phyloP scores from a whole-genome alignment of 495 filamentous ascomycete species.

The Elaphomyces granulatus region DNA sequence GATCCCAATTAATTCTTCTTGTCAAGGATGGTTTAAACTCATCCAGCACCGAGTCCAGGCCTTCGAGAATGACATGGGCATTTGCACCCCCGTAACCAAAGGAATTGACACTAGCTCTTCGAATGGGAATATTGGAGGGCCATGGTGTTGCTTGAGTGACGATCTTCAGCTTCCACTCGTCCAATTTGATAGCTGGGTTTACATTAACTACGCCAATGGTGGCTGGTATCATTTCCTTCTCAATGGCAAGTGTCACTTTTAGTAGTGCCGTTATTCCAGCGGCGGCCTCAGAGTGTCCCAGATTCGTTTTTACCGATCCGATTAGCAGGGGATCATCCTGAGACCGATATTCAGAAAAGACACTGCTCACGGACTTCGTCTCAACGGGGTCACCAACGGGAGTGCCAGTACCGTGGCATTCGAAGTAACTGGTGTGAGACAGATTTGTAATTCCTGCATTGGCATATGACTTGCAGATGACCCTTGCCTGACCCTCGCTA shows the following conservation, averaged over 20 bases:
- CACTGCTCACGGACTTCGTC: slow-evolving; percentile 21
- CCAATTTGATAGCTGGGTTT: slow-evolving; percentile 24
- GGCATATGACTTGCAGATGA: slow-evolving; percentile 21
- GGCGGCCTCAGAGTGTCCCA: slow-evolving; percentile 5
- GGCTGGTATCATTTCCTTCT: slow-evolving; percentile 33
- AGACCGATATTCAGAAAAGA: slow-evolving; percentile 9
- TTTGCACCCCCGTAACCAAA: slow-evolving; percentile 50
- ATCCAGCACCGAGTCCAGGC: slow-evolving; percentile 8
- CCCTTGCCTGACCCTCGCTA: slow-evolving; percentile 15
- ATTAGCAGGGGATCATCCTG: slow-evolving; percentile 12
- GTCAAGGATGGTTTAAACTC: no score
- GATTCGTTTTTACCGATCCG: slow-evolving; percentile 17
- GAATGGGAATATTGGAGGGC: slow-evolving; percentile 20
- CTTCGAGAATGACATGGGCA: slow-evolving; percentile 24
- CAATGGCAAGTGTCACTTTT: slow-evolving; percentile 37
- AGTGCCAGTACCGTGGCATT: slow-evolving; percentile 41
- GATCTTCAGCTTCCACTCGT: slow-evolving; percentile 15
- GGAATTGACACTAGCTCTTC: slow-evolving; percentile 44
- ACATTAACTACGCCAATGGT: slow-evolving; percentile 6
- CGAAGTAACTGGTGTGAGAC: slow-evolving; percentile 26
- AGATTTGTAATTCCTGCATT: slow-evolving; percentile 18
- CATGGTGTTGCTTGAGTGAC: slow-evolving; percentile 7
- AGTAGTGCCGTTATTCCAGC: slow-evolving; percentile 30
- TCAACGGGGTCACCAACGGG: slow-evolving; percentile 32
- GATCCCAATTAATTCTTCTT: no score